Base-by-base conservation (phyloP, 345 rosid genomes). In the Trapa incisa region DNA sequence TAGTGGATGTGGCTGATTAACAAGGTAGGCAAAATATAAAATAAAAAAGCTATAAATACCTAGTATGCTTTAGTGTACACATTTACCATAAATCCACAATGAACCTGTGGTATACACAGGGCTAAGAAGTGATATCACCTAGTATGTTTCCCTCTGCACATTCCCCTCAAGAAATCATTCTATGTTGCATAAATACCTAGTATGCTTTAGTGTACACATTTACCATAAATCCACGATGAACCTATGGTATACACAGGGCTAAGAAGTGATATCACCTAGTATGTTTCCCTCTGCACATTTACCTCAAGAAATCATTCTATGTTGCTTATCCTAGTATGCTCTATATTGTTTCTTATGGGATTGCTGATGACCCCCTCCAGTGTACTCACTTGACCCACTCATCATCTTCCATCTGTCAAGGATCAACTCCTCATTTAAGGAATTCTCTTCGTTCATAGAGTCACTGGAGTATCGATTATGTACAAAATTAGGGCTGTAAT, bases 351-450 rank as follows among this genome's bases (percentile, higher is more conserved):
- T 75, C 70, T 61, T 14, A 14, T 14, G 22, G 56, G 56, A 16
- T 67, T 45, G 69, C 37, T n/a, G 60, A 61, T 45, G 22, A 37
- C 68, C 73, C 45, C 76, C 81, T 32, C 52, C 68, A 64, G 12
- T 32, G 37, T 76, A 62, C 68, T 68, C 73, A 33, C 71, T 75
- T 36, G 71, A 65, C 35, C 75, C 71, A 61, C 75, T 65, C 32
- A 48, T 65, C 86, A 78, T 83, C 73, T 56, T 78, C 86, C 82
- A 78, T 73, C 84, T 75, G 64, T 78, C 79, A 68, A 43, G 75
- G 68, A 64, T 65, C 37, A 22, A 37, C 43, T 75, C 65, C 32
- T 41, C 64, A 16, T 57, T 29, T 47, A 56, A 15, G 11, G 62
- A 54, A 37, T n/a, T 68, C 53, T 42, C 71, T 33, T 42, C 65